Base-by-base conservation (phyloP, 2,329 filamentous ascomycete species). In the Trichoderma semiorbis region DNA sequence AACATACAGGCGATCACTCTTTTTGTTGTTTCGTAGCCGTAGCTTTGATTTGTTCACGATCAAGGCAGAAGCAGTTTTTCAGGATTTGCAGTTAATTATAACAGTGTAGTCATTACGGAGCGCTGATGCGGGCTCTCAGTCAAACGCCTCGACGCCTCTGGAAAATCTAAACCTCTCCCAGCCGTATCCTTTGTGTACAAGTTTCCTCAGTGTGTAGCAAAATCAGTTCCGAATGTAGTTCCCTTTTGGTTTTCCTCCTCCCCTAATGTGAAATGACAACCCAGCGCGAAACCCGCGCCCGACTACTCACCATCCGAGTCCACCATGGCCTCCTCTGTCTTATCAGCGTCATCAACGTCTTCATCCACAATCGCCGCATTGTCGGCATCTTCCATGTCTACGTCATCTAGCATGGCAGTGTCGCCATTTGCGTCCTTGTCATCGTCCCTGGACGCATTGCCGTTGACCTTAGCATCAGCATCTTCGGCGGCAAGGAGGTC, bases 311-410 rank as follows among this genome's bases (percentile, higher is more conserved):
- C 75, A 43, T 82, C 81, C 47, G 80, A 82, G 34, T 81, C 80
- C 21, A 73, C 80, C 79, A 81, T 76, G 21, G 77, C 75, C 71
- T 82, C 84, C 71, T 82, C 84, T 39, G 81, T 82, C 63, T 79
- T 79, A 70, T 82, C 81, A 6, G 77, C 74, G 60, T 85, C 84
- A 24, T 85, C 85, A 12, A 83, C 83, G 10, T 86, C 85, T 2
- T 81, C 84, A 57, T 85, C 84, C 1, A 77, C 84, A 7, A 80
- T 73, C 26, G 76, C 77, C 18, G 80, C 81, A 70, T 81, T 78
- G 50, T 85, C 83, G 63, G 80, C 83, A 2, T 81, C 86, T 43
- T 88, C 87, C 75, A 87, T 85, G 18, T 89, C 79, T 14, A 85
- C 85, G 32, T 89, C 87, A 69, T 88, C 87, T 8, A 30, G 14